These are phyloP conservation scores for Xerocomus amazonicus DNA, from an alignment of 1,284 basidiomycete species.

Conservation along the genomic window DNA sequence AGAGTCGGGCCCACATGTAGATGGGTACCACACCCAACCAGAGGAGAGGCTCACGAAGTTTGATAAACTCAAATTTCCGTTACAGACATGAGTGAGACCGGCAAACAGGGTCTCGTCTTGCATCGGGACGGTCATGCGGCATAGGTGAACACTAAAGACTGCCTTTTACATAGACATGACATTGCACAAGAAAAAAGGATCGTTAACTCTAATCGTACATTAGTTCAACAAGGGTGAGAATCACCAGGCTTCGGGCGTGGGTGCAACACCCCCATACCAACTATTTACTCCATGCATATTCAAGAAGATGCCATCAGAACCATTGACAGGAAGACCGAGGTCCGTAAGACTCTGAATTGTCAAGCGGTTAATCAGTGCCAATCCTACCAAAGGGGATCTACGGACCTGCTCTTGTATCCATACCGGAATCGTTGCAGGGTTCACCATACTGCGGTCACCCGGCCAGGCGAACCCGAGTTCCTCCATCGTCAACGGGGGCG, in stretches of 20 bases:
- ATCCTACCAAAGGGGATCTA: constrained; percentile 1
- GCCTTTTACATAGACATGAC: constrained; percentile 23
- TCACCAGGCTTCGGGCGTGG: constrained; percentile 81
- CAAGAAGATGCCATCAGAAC: constrained; percentile 85
- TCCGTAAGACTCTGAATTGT: constrained; percentile 71
- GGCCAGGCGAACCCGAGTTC: constrained; percentile 81
- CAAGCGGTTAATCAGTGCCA: constrained; percentile 5
- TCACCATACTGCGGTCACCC: constrained; percentile 68
- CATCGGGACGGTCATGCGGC: background rate
- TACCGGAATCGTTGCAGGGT: constrained; percentile 70
- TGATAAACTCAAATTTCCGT: background rate
- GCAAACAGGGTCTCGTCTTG: constrained; percentile 1
- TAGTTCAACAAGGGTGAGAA: constrained; percentile 11
- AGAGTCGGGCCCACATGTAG: background rate
- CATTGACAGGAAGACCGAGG: constrained; percentile 84
- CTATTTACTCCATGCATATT: constrained; percentile 66
- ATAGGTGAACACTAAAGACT: constrained; percentile 1
- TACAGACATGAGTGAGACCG: background rate
- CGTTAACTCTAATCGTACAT: constrained; percentile 28
- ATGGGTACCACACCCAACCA: background rate
- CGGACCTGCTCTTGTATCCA: constrained; percentile 81
- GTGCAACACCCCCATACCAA: constrained; percentile 69
- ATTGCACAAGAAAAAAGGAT: constrained; percentile 16
- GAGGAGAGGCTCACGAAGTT: background rate
- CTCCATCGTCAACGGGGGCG: constrained; percentile 73